These are phyloP conservation scores for Claviceps monticola DNA, from an alignment of 2,329 filamentous ascomycete genomes.

Conservation along the genomic window DNA sequence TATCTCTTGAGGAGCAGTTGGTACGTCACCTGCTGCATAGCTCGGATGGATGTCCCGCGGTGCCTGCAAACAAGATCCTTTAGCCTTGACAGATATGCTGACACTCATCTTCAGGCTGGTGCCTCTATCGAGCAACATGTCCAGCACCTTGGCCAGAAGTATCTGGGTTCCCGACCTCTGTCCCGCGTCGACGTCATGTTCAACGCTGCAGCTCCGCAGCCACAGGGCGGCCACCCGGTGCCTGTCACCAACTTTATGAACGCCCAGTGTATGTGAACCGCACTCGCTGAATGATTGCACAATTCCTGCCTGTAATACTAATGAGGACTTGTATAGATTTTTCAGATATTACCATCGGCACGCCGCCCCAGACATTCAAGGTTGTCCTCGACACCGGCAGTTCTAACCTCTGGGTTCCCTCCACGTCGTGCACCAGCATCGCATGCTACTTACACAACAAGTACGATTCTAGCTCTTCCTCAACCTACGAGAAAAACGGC, in stretches of 20 bases:
- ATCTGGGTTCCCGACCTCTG: conserved; percentile 66
- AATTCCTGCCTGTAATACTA: not conserved
- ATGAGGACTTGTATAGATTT: conserved; percentile 50
- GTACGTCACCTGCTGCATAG: conserved; percentile 37
- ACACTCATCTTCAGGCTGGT: conserved; percentile 40
- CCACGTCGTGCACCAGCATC: conserved; percentile 78
- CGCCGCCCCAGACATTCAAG: conserved; percentile 90
- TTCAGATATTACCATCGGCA: conserved; percentile 88
- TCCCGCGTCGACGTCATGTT: conserved; percentile 65
- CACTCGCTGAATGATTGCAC: not conserved
- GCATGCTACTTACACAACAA: conserved; percentile 96
- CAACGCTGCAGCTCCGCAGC: conserved; percentile 54
- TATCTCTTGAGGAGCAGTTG: conserved; percentile 82
- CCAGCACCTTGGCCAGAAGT: conserved; percentile 82
- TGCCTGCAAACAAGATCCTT: conserved; percentile 2
- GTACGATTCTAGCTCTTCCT: conserved; percentile 84
- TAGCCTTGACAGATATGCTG: not conserved
- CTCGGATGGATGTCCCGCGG: not conserved
- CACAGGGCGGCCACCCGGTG: conserved; percentile 60
- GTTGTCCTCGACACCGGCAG: conserved; percentile 96
- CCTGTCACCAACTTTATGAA: conserved; percentile 97
- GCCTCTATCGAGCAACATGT: conserved; percentile 72
- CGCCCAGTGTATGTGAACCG: conserved; percentile 67
- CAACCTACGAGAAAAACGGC: conserved; percentile 88
- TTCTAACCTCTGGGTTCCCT: conserved; percentile 98